Evolutionary conservation across 495 filamentous ascomycete genomes (phyloP), one percentile per base, ranked within the genome.

Genomic region (Penicillium antarcticum): DNA sequence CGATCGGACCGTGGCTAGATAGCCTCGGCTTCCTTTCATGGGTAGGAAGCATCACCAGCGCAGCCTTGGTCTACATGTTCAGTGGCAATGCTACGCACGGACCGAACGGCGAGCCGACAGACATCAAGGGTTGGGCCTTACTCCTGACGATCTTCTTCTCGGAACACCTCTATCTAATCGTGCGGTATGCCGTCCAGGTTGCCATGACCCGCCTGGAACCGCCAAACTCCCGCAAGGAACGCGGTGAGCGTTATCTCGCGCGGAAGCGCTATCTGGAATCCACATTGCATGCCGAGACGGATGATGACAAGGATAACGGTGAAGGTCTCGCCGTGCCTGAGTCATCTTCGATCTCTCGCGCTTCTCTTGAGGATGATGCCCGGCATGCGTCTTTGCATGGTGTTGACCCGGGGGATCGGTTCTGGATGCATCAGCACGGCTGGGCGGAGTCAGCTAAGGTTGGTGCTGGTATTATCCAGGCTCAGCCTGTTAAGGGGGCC

Each of bases 1-100:
- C 87, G 3, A 98, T 98, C 57, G 94, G 94, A 0, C 92, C 94
- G 1, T 98, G 94, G 94, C 79, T 98, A 10, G 85, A 91, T 48
- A 84, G 85, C 14, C 77, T 98, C 2, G 84, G 85, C 2, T 95
- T 98, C 70, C 69, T 97, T 3, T 83, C 91, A 10, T 98, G 94
- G 94, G 76, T 95, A 5, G 94, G 94, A 44, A 92, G 85, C 58
- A 77, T 97, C 53, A 91, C 89, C 14, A 87, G 85, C 35, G 80
- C 91, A 0, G 91, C 90, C 0, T 72, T 98, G 0, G 83, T 95
- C 0, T 97, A 92, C 66, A 80, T 98, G 52, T 97, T 96, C 72
- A 82, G 84, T 34, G 60, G 62, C 53, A 83, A 84, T 52, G 70
- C 80, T 29, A 78, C 78, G 6, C 55, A 80, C 2, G 82, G 81